Base-by-base conservation (phyloP, 2,329 filamentous ascomycete genomes). In the Claviceps pusilla region DNA sequence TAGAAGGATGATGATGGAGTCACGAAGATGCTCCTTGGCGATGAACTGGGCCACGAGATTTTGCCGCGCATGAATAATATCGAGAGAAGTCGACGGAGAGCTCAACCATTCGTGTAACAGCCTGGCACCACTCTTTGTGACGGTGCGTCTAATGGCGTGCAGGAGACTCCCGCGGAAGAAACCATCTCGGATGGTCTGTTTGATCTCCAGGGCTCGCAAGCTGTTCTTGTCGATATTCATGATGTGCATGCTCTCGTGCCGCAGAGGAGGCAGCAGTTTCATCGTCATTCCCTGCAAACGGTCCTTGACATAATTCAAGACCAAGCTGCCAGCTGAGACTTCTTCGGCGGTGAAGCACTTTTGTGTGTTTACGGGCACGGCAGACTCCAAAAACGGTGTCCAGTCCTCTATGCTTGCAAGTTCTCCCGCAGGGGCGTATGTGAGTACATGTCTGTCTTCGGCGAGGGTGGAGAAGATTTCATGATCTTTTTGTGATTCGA, bases 161-260 rank as follows among this genome's bases (percentile, higher is more conserved):
- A 98, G 72, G 47, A 98, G 72, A 64, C 90, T 96, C 5, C 93
- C 93, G 59, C 85, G 83, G 43, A 86, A 85, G 24, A 77, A 69
- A 3, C 86, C 83, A 61, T 97, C 91, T 50, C 86, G 80, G 51
- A 95, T 82, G 0, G 93, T 97, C 65, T 83, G 82, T 59, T 88
- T 83, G 59, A 98, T 87, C 68, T 98, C 93, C 4, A 98, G 76
- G 1, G 90, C 88, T 56, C 87, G 80, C 70, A 98, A 77, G 59
- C 86, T 96, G 64, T 90, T 95, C 65, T 86, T 90, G 71, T 98
- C 93, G 60, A 98, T 94, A 51, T 73, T 78, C 87, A 98, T 93
- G 58, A 86, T 82, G 57, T 94, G 81, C 63, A 87, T 75, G 52
- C 80, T 76, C 59, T 86, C 81, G 60, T 88, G 80, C 56, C 87